phyloP scores from a whole-genome alignment of 2,329 filamentous ascomycete species.

The Polytolypa hystricis region DNA sequence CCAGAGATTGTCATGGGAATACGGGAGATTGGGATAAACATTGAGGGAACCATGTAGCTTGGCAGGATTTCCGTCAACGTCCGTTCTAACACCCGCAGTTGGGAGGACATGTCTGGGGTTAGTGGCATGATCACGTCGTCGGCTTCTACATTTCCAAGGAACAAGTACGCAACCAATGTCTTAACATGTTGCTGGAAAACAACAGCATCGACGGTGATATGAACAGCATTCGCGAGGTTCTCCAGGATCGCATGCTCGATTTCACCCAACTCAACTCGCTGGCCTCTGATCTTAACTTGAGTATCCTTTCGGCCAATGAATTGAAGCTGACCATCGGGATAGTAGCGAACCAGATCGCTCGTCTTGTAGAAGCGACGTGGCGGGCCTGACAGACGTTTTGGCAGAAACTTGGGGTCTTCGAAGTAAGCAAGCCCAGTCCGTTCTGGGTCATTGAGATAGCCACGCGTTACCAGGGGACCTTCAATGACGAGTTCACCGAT shows the following conservation, averaged over 20 bases:
- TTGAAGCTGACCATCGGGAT: constrained; percentile 57
- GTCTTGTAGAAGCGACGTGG: constrained; percentile 69
- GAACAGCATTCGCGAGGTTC: constrained; percentile 2
- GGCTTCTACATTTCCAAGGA: constrained; percentile 1
- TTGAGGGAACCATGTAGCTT: constrained; percentile 25
- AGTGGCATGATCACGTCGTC: constrained; percentile 4
- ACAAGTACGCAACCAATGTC: not conserved
- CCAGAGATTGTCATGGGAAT: constrained; percentile 30
- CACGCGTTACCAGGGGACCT: constrained; percentile 64
- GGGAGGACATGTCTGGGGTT: constrained; percentile 11
- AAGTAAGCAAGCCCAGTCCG: constrained; percentile 64
- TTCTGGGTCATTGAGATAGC: constrained; percentile 68
- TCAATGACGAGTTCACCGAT: constrained; percentile 70
- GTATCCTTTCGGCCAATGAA: constrained; percentile 68
- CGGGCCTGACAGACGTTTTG: constrained; percentile 35
- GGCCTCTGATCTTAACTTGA: constrained; percentile 76
- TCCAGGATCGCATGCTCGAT: constrained; percentile 57
- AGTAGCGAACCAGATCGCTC: constrained; percentile 67
- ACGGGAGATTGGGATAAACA: constrained; percentile 27
- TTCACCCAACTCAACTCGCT: constrained; percentile 73
- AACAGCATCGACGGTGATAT: not conserved
- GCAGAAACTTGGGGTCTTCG: constrained; percentile 52
- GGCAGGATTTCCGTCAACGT: constrained; percentile 19
- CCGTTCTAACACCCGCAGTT: too few relatives aligned
- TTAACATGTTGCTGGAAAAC: not conserved